Conservation (phyloP, 345 rosid species). For the Xanthoceras sorbifolium region DNA sequence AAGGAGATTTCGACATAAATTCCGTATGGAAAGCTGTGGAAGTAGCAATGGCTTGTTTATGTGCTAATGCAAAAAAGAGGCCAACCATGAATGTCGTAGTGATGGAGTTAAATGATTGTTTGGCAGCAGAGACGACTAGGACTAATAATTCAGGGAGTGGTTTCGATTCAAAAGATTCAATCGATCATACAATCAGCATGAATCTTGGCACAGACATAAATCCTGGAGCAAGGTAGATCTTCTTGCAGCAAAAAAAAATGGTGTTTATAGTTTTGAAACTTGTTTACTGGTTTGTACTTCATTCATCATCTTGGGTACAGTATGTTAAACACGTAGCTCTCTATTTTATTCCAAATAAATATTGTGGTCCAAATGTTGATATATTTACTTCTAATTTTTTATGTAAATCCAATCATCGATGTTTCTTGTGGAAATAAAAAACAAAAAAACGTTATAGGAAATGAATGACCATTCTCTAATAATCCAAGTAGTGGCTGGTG, state of each 20-base stretch:
- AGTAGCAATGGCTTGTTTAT: conserved; percentile 21
- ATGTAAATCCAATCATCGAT: no score
- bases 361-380: no score
- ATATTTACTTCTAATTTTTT: no score
- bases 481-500: no score
- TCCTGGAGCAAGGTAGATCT: not conserved
- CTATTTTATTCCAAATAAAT: no score
- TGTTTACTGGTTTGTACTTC: no score
- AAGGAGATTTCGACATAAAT: conserved; percentile 1
- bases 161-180: not conserved
- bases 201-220: not conserved
- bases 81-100: conserved; percentile 29
- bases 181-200: not conserved
- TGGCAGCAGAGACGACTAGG: not conserved
- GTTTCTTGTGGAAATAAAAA: no score
- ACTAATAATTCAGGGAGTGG: not conserved
- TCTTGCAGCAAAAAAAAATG: not conserved
- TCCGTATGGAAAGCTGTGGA: conserved; percentile 29
- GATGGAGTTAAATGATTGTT: conserved; percentile 22
- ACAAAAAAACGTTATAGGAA: no score
- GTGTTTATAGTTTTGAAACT: no score
- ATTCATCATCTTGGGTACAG: no score
- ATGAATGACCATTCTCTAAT: no score
- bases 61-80: conserved; percentile 14
- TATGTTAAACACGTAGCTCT: no score